A percentile compares a stretch with the other conserved stretches of the same genome.
phyloP scores from a whole-genome alignment of 2,329 filamentous ascomycete genomes.

The Verticillium longisporum region DNA sequence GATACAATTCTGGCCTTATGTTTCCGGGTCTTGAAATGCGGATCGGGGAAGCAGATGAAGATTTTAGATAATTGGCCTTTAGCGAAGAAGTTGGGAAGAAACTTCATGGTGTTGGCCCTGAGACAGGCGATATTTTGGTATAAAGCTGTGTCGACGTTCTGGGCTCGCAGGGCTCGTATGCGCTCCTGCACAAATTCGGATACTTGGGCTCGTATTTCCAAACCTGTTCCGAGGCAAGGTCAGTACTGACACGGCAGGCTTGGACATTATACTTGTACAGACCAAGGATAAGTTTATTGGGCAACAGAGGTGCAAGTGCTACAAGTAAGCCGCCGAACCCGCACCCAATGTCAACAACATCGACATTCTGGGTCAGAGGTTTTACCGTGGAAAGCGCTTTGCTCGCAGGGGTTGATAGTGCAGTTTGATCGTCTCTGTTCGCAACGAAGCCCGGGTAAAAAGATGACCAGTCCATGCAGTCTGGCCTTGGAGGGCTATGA shows the following conservation, averaged over 20 bases:
- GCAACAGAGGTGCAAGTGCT: constrained; percentile 73
- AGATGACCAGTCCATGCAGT: constrained; percentile 83
- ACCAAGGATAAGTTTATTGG: constrained; percentile 79
- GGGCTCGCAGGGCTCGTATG: constrained; percentile 70
- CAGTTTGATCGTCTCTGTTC: constrained; percentile 13
- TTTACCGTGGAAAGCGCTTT: constrained; percentile 16
- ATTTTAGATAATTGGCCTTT: constrained; percentile 78
- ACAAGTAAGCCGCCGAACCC: constrained; percentile 90
- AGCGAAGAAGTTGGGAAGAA: constrained; percentile 94
- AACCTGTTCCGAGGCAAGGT: constrained; percentile 42
- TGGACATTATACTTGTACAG: constrained; percentile 7
- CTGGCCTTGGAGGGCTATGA: constrained; percentile 66
- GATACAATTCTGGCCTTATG: constrained; percentile 96
- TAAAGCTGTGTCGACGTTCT: constrained; percentile 43
- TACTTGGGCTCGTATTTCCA: constrained; percentile 90
- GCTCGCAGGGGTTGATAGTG: constrained; percentile 11
- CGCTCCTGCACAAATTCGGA: constrained; percentile 86
- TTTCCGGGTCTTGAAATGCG: constrained; percentile 95
- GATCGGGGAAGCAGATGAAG: constrained; percentile 97
- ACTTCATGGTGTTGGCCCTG: constrained; percentile 97
- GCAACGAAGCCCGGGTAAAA: constrained; percentile 71
- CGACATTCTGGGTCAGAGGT: constrained; percentile 61
- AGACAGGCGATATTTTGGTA: constrained; percentile 89
- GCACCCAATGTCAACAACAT: constrained; percentile 94
- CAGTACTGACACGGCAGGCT: constrained; percentile 8